These are phyloP conservation scores for Aspergillus amoenus DNA, from an alignment of 2,329 filamentous ascomycete genomes.

Conservation along the genomic window DNA sequence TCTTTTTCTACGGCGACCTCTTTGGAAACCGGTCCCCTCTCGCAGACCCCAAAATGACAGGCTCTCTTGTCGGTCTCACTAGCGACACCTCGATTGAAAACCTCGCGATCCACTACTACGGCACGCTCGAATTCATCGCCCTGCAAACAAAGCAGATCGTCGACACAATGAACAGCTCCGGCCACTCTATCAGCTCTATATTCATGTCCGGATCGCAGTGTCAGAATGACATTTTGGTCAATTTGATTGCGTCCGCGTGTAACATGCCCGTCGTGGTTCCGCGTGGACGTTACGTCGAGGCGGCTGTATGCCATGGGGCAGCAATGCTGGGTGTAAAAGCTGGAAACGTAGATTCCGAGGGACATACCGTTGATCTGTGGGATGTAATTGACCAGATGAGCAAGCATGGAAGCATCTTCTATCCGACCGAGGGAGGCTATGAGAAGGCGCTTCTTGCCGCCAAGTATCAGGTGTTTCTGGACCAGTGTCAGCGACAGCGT, in stretches of 20 bases:
- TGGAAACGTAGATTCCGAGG: too few species aligned
- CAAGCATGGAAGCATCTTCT: too few species aligned
- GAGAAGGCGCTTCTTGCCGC: slow-evolving; percentile 63
- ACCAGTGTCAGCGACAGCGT: slow-evolving; percentile 85
- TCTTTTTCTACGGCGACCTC: slow-evolving; percentile 98
- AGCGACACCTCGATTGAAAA: slow-evolving; percentile 84
- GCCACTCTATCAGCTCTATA: slow-evolving; percentile 84
- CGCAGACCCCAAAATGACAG: slow-evolving; percentile 89
- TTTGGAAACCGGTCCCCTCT: slow-evolving; percentile 96
- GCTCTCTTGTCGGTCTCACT: slow-evolving; percentile 80
- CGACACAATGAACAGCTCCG: slow-evolving; percentile 85
- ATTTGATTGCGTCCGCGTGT: too few species aligned
- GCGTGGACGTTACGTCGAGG: too few species aligned
- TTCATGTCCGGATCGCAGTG: slow-evolving; percentile 99
- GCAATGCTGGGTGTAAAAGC: too few species aligned
- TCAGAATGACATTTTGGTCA: slow-evolving; percentile 89
- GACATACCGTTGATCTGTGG: too few species aligned
- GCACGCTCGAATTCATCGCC: slow-evolving; percentile 96
- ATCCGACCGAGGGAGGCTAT: too few species aligned
- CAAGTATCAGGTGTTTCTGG: slow-evolving; percentile 92
- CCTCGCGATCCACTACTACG: slow-evolving; percentile 89
- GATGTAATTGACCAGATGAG: too few species aligned
- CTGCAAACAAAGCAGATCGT: slow-evolving; percentile 95
- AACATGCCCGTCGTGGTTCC: too few species aligned
- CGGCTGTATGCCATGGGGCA: too few species aligned